These are phyloP conservation scores for Venturia nashicola DNA, from an alignment of 2,329 filamentous ascomycete genomes.

Conservation along the genomic window DNA sequence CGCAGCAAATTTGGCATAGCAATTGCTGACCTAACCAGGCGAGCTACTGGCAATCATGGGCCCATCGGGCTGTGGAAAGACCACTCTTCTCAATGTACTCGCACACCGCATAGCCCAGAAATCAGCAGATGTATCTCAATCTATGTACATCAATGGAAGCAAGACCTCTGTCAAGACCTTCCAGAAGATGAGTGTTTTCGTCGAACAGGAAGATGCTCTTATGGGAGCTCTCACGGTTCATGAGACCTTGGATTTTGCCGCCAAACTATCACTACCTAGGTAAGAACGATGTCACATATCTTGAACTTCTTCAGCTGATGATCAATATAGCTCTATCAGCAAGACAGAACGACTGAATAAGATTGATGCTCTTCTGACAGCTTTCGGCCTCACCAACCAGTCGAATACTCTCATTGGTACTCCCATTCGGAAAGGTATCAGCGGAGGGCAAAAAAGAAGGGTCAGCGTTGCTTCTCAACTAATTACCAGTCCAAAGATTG, in stretches of 20 bases:
- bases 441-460: constrained; percentile 72
- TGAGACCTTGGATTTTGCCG: constrained; percentile 70
- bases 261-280: constrained; percentile 45
- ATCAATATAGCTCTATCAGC: constrained; percentile 29
- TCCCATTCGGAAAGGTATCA: constrained; percentile 70
- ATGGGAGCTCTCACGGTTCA: constrained; percentile 69
- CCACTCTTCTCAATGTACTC: constrained; percentile 70
- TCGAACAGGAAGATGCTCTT: constrained; percentile 79
- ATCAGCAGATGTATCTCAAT: constrained; percentile 40
- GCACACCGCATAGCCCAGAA: constrained; percentile 48
- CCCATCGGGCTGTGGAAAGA: constrained; percentile 61
- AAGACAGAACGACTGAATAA: constrained; percentile 48
- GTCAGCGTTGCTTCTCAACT: constrained; percentile 70
- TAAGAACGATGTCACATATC: constrained; percentile 17
- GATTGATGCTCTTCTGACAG: constrained; percentile 53
- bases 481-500: constrained; percentile 65
- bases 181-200: constrained; percentile 58
- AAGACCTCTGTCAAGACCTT: constrained; percentile 42
- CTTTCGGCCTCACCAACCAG: constrained; percentile 63
- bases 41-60: constrained; percentile 75
- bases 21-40: constrained; percentile 18
- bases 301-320: background rate
- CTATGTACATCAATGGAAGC: constrained; percentile 51
- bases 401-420: constrained; percentile 66
- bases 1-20: background rate